These are phyloP conservation scores for Kondoa malvinella DNA, from an alignment of 768 basidiomycete species.

Conservation along the genomic window DNA sequence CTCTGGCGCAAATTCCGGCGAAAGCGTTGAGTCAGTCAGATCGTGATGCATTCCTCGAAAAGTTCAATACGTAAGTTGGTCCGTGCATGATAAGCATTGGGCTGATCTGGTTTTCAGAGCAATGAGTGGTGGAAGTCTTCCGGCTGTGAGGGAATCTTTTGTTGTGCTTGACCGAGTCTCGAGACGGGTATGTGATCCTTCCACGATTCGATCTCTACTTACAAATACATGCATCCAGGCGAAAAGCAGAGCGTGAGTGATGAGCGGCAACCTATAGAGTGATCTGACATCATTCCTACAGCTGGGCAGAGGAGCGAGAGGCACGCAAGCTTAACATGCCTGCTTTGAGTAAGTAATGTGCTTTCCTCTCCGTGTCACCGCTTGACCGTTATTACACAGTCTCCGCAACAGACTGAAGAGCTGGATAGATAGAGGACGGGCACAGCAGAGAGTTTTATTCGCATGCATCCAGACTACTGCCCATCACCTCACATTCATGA, in stretches of 20 bases:
- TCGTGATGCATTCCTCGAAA: slow-evolving; percentile 54
- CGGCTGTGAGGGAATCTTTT: slow-evolving; percentile 68
- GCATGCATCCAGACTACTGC: too few relatives aligned
- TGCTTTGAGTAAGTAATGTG: background rate
- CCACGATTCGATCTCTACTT: background rate
- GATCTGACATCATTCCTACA: background rate
- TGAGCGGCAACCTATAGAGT: background rate
- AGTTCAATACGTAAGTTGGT: slow-evolving; percentile 53
- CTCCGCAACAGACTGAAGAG: background rate
- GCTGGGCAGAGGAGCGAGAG: slow-evolving; percentile 5
- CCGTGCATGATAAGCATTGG: background rate
- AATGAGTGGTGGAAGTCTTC: slow-evolving; percentile 47
- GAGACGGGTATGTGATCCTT: slow-evolving; percentile 16
- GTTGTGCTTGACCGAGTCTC: slow-evolving; percentile 22
- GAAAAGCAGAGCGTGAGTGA: slow-evolving; percentile 1
- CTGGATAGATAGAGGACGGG: background rate
- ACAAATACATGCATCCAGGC: background rate
- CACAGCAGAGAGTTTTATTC: too few relatives aligned
- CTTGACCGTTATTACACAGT: background rate
- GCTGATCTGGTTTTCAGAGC: slow-evolving; percentile 37
- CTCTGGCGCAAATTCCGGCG: slow-evolving; percentile 52
- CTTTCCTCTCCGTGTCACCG: background rate
- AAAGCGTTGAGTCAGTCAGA: slow-evolving; percentile 33
- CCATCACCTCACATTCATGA: too few relatives aligned
- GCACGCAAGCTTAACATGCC: background rate